These are phyloP conservation scores for Penicillium lividum DNA, from an alignment of 495 filamentous ascomycete genomes.

Conservation along the genomic window DNA sequence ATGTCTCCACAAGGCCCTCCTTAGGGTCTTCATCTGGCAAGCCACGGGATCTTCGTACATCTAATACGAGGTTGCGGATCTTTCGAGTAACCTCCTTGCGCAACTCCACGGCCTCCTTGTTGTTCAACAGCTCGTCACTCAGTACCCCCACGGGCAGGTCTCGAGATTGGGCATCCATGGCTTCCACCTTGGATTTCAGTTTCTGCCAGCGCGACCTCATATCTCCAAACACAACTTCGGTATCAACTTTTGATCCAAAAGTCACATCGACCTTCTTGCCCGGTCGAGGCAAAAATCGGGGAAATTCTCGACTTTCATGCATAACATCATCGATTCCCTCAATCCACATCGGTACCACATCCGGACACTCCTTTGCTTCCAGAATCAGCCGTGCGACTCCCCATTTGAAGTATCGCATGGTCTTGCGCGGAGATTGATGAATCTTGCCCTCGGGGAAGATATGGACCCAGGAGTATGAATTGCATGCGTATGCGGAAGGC, in stretches of 20 bases:
- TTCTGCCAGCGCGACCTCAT: slow-evolving; percentile 67
- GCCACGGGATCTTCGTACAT: slow-evolving; percentile 68
- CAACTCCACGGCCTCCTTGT: slow-evolving; percentile 71
- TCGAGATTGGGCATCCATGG: slow-evolving; percentile 30
- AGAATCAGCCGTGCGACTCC: slow-evolving; percentile 86
- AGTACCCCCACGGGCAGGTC: slow-evolving; percentile 59
- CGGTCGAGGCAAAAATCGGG: slow-evolving; percentile 77
- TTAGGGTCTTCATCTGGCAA: slow-evolving; percentile 79
- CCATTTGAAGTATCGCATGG: slow-evolving; percentile 98
- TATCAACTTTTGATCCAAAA: slow-evolving; percentile 60
- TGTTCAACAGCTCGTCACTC: slow-evolving; percentile 67
- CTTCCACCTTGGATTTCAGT: slow-evolving; percentile 52
- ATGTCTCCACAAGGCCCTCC: slow-evolving; percentile 63
- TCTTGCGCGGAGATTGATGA: slow-evolving; percentile 77
- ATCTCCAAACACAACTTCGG: slow-evolving; percentile 59
- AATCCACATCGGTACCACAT: slow-evolving; percentile 91
- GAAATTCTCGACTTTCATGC: slow-evolving; percentile 75
- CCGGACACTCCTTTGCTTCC: slow-evolving; percentile 78
- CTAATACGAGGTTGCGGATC: slow-evolving; percentile 76
- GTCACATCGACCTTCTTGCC: slow-evolving; percentile 71
- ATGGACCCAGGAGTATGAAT: slow-evolving; percentile 80
- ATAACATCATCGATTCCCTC: slow-evolving; percentile 83
- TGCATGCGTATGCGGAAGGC: slow-evolving; percentile 58
- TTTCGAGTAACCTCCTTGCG: slow-evolving; percentile 79
- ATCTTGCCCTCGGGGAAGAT: slow-evolving; percentile 95